Conservation (phyloP, 305 asterid species). For the Fraxinus xanthoxyloides region DNA sequence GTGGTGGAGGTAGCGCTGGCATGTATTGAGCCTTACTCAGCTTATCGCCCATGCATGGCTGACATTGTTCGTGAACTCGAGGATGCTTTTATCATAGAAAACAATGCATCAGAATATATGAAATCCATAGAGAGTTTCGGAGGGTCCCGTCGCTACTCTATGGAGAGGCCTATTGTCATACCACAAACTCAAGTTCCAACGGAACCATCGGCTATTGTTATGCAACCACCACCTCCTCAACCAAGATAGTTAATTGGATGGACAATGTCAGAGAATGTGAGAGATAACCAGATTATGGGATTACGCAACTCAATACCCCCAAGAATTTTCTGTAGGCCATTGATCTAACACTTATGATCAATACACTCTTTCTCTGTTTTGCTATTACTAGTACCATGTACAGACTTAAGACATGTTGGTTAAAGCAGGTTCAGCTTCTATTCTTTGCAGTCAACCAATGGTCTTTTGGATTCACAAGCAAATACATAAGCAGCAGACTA, state of each 20-base stretch:
- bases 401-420: constrained; percentile 9
- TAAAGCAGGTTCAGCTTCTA: constrained; percentile 5
- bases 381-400: constrained; percentile 10
- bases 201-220: constrained; percentile 40
- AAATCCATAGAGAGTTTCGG: constrained; percentile 67
- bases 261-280: not conserved
- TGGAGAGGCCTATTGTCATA: constrained; percentile 55
- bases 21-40: constrained; percentile 78
- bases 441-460: not conserved
- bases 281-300: not conserved
- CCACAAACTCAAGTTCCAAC: constrained; percentile 47
- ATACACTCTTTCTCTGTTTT: not conserved
- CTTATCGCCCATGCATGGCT: constrained; percentile 68
- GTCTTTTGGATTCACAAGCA: not conserved
- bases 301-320: not conserved
- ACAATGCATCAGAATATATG: constrained; percentile 70
- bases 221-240: constrained; percentile 62
- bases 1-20: constrained; percentile 87
- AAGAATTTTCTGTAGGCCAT: not conserved
- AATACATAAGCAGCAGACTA: not conserved
- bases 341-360: not conserved
- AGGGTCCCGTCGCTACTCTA: constrained; percentile 66
- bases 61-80: constrained; percentile 85
- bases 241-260: constrained; percentile 44
- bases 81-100: constrained; percentile 73